phyloP scores from a whole-genome alignment of 192 early-diverging fungal species.

The Martensiomyces pterosporus region DNA sequence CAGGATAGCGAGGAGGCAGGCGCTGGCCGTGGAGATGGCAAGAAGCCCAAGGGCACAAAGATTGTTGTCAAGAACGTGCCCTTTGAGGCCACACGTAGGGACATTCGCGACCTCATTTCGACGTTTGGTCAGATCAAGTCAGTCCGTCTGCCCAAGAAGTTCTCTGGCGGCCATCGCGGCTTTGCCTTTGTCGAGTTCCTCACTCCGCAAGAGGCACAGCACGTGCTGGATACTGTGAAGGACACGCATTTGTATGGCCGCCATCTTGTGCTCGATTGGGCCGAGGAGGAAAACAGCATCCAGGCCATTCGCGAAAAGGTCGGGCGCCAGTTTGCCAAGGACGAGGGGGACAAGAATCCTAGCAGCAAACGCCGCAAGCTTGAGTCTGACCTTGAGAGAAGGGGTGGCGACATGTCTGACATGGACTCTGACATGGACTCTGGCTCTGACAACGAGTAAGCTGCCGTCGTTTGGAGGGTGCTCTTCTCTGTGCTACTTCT shows the following conservation, averaged over 20 bases:
- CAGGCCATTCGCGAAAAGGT: constrained; percentile 84
- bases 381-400: constrained; percentile 47
- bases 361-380: constrained; percentile 61
- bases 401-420: no score
- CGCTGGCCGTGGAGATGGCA: constrained; percentile 38
- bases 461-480: no score
- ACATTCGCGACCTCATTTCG: constrained; percentile 85
- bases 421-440: constrained; percentile 27
- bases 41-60: constrained; percentile 73
- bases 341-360: constrained; percentile 53
- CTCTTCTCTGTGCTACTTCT: no score
- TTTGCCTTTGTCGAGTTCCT: constrained; percentile 98
- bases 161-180: constrained; percentile 89
- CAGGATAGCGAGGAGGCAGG: neutral
- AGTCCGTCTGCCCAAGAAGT: constrained; percentile 91
- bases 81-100: constrained; percentile 94
- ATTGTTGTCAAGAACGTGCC: constrained; percentile 93
- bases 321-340: constrained; percentile 70
- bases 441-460: constrained; percentile 9
- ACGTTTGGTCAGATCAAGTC: constrained; percentile 94
- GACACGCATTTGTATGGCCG: constrained; percentile 97
- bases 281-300: constrained; percentile 67
- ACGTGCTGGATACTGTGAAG: constrained; percentile 78
- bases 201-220: constrained; percentile 91
- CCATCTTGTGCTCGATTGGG: constrained; percentile 95